Percentiles rank a stretch among this genome's conserved stretches.
Evolutionary conservation across 2,329 filamentous ascomycete genomes (phyloP).

Genomic region (Zymoseptoria brevis): DNA sequence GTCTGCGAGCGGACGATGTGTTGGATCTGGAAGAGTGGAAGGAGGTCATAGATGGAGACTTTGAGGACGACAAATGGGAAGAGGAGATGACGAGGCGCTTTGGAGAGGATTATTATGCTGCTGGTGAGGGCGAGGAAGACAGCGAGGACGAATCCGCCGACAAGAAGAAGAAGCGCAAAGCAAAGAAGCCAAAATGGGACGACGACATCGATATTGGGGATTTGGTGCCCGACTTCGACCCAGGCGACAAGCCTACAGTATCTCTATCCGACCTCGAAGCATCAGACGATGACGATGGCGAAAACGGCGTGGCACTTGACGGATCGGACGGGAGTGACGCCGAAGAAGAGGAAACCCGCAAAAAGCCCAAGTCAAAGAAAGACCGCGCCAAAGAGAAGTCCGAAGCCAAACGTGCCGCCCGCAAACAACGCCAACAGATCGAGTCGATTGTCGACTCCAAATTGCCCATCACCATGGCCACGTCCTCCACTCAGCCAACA

Average conservation of each 20-base stretch:
- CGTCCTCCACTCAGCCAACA: slow-evolving; percentile 40
- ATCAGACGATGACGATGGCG: slow-evolving; percentile 31
- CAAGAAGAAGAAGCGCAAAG: slow-evolving; percentile 47
- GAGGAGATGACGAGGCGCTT: slow-evolving; percentile 82
- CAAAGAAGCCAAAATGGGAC: slow-evolving; percentile 85
- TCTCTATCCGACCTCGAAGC: slow-evolving; percentile 48
- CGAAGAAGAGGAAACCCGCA: slow-evolving; percentile 32
- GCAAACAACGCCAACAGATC: slow-evolving; percentile 72
- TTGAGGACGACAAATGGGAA: slow-evolving; percentile 86
- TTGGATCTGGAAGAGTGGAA: slow-evolving; percentile 74
- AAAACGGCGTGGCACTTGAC: slow-evolving; percentile 38
- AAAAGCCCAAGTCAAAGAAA: slow-evolving; percentile 38
- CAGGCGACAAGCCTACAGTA: slow-evolving; percentile 46
- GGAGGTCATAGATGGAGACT: slow-evolving; percentile 75
- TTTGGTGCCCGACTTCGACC: slow-evolving; percentile 77
- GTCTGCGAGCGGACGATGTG: slow-evolving; percentile 55
- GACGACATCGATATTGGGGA: slow-evolving; percentile 97
- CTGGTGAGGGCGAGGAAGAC: slow-evolving; percentile 44
- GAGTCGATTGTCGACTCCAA: slow-evolving; percentile 78
- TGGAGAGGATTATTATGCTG: slow-evolving; percentile 82
- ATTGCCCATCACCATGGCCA: slow-evolving; percentile 51
- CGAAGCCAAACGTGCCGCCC: slow-evolving; percentile 62
- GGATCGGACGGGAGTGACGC: slow-evolving; percentile 25
- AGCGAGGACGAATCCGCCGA: slow-evolving; percentile 33
- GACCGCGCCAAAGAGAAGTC: slow-evolving; percentile 36